Conservation (phyloP, 129 eudicot genomes). For the carrot (Daucus carota) region DH1_v3.0 NC_030382.2:56371501-56372000, state of each 20-base stretch:
- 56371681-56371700: neutral
- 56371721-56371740: neutral
- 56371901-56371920: constrained; percentile 99
- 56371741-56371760: constrained; percentile 5
- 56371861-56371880: constrained; percentile 67
- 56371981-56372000: constrained; percentile 42
- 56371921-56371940: constrained; percentile 99
- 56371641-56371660: neutral
- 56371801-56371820: constrained; percentile 90
- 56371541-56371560: constrained; percentile 32
- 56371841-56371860: constrained; percentile 90
- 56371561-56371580: neutral
- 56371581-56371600: neutral
- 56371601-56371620: neutral
- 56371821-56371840: constrained; percentile 95
- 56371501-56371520: constrained; percentile 91
- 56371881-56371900: constrained; percentile 87
- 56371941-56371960: constrained; percentile 93
- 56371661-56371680: neutral
- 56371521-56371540: constrained; percentile 93
- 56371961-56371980: constrained; percentile 71
- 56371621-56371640: neutral
- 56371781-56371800: constrained; percentile 97
- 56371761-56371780: constrained; percentile 17
- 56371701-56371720: neutral